Evolutionary conservation across 495 filamentous ascomycete genomes (phyloP).

Genomic region (Jackrogersella minutella): DNA sequence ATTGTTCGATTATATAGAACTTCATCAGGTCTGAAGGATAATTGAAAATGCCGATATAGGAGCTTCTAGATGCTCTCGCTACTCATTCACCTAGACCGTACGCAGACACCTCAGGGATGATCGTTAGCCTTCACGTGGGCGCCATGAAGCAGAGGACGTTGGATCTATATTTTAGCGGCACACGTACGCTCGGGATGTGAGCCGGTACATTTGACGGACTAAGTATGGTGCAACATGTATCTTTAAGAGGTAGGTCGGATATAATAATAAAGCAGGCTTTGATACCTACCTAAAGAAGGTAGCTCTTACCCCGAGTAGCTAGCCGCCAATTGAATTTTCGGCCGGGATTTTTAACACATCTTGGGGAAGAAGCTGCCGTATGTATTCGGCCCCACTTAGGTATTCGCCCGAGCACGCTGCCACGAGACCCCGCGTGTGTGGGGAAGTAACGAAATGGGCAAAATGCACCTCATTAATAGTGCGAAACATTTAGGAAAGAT

Average conservation of each 20-base stretch:
- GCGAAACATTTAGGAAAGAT: conserved; percentile 1
- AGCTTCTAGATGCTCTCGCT: not conserved
- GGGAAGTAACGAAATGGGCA: not conserved
- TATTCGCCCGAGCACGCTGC: conserved; percentile 31
- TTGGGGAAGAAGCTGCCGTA: not conserved
- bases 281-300: not conserved
- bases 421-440: conserved; percentile 25
- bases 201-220: not conserved
- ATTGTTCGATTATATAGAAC: too few species aligned
- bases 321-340: not conserved
- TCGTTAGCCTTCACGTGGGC: conserved; percentile 2
- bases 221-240: not conserved
- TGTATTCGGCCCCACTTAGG: conserved; percentile 21
- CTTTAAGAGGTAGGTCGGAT: not conserved
- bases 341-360: not conserved
- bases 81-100: not conserved
- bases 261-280: too few species aligned
- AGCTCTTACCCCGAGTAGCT: not conserved
- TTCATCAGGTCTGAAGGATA: not conserved
- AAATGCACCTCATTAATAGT: conserved; percentile 16
- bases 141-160: not conserved
- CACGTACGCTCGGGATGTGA: not conserved
- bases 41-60: conserved; percentile 19
- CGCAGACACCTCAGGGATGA: not conserved
- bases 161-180: not conserved